Evolutionary conservation across 2,329 filamentous ascomycete species (phyloP).

Genomic region (Penicillium polonicum): DNA sequence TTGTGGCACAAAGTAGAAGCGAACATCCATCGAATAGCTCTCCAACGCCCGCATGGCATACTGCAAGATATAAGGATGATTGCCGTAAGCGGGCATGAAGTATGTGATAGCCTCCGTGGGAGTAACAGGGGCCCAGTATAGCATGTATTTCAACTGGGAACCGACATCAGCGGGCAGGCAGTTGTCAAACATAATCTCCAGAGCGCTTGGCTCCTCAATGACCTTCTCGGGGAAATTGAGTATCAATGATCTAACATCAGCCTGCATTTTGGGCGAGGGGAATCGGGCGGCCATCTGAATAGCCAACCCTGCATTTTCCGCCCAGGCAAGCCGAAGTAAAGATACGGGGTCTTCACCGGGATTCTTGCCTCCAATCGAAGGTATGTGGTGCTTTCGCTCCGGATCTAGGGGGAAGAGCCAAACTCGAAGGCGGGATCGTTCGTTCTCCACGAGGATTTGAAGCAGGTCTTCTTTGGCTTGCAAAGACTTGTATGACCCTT

Average conservation of each 20-base stretch:
- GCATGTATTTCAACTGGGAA: conserved; percentile 84
- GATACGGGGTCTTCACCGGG: conserved; percentile 56
- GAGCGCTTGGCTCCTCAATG: conserved; percentile 74
- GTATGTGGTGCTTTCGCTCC: conserved; percentile 54
- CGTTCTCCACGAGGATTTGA: conserved; percentile 75
- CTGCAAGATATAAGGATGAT: conserved; percentile 90
- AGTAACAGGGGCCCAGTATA: conserved; percentile 91
- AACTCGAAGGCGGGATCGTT: conserved; percentile 77
- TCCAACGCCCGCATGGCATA: conserved; percentile 96
- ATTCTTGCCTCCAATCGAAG: conserved; percentile 43
- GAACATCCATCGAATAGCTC: conserved; percentile 91
- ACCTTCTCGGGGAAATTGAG: conserved; percentile 82
- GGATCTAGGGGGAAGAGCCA: conserved; percentile 83
- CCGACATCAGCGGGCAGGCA: conserved; percentile 75
- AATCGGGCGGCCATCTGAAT: conserved; percentile 81
- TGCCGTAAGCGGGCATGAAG: conserved; percentile 85
- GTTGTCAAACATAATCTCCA: conserved; percentile 77
- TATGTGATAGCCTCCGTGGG: conserved; percentile 90
- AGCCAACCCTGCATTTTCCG: conserved; percentile 80
- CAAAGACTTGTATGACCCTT: conserved; percentile 62
- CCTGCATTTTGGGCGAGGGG: conserved; percentile 67
- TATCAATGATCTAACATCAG: conserved; percentile 75
- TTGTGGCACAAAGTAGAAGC: conserved; percentile 98
- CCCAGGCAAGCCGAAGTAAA: conserved; percentile 80
- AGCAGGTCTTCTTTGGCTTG: conserved; percentile 82